Conservation (phyloP, 306 rosid genomes). For the Glycine soja region DNA sequence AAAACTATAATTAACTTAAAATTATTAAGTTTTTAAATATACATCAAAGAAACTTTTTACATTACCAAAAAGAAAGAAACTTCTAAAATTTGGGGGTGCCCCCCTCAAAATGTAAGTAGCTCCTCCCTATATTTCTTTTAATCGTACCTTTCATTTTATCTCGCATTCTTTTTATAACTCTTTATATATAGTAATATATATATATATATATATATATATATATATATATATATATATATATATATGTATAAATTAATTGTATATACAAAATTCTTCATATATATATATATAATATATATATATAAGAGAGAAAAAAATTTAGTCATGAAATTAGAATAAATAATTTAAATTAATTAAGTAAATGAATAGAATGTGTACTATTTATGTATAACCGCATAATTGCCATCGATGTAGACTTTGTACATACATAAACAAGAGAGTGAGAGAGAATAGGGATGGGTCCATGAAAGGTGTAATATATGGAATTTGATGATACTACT, state of each 20-base stretch:
- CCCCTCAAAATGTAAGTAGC: neutral
- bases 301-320: neutral
- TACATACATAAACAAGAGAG: neutral
- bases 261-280: too few relatives aligned
- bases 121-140: neutral
- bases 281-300: too few relatives aligned
- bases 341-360: neutral
- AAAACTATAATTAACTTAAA: neutral
- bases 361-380: neutral
- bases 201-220: too few relatives aligned
- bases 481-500: constrained; percentile 20
- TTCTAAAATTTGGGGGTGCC: neutral
- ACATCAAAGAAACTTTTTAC: neutral
- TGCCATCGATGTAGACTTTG: neutral
- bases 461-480: constrained; percentile 54
- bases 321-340: neutral
- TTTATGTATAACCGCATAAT: neutral
- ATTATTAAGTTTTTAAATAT: neutral
- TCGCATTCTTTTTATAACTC: neutral
- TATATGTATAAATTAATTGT: too few relatives aligned
- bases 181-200: too few relatives aligned
- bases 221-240: too few relatives aligned
- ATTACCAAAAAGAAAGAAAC: too few relatives aligned
- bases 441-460: constrained; percentile 41
- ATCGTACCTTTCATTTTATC: neutral